Evolutionary conservation across 805 yeast genomes (phyloP).

Genomic region (Sugiyamaella smithiae): DNA sequence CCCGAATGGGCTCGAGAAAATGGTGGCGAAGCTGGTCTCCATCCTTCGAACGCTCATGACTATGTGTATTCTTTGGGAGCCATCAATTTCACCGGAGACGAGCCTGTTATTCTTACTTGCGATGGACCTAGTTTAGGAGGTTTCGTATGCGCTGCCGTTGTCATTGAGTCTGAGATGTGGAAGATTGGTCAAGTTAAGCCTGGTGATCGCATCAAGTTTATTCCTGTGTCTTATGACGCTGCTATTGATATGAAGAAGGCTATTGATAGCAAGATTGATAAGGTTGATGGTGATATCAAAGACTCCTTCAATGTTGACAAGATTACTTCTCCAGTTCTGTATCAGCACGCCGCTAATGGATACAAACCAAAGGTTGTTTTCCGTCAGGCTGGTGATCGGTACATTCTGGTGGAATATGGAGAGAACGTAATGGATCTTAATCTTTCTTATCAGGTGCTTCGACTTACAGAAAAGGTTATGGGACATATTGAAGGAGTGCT

Average conservation of each 20-base stretch:
- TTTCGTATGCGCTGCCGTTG: constrained; percentile 94
- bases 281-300: constrained; percentile 38
- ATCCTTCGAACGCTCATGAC: constrained; percentile 98
- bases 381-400: constrained; percentile 97
- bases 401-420: constrained; percentile 89
- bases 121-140: constrained; percentile 99
- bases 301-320: constrained; percentile 61
- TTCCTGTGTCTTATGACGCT: constrained; percentile 65
- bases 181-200: constrained; percentile 97
- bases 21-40: constrained; percentile 98
- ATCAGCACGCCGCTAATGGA: constrained; percentile 45
- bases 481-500: constrained; percentile 72
- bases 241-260: constrained; percentile 62
- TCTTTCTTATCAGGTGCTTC: constrained; percentile 78
- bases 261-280: constrained; percentile 47
- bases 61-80: constrained; percentile 97
- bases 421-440: constrained; percentile 83
- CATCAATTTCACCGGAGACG: constrained; percentile 97
- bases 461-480: constrained; percentile 70
- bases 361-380: constrained; percentile 70
- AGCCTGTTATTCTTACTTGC: constrained; percentile 93
- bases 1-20: constrained; percentile 95
- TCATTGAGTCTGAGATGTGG: constrained; percentile 96
- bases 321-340: constrained; percentile 61
- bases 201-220: constrained; percentile 80